Base-by-base conservation (phyloP, 495 filamentous ascomycete genomes). In the Hypoxylon subgilvum region DNA sequence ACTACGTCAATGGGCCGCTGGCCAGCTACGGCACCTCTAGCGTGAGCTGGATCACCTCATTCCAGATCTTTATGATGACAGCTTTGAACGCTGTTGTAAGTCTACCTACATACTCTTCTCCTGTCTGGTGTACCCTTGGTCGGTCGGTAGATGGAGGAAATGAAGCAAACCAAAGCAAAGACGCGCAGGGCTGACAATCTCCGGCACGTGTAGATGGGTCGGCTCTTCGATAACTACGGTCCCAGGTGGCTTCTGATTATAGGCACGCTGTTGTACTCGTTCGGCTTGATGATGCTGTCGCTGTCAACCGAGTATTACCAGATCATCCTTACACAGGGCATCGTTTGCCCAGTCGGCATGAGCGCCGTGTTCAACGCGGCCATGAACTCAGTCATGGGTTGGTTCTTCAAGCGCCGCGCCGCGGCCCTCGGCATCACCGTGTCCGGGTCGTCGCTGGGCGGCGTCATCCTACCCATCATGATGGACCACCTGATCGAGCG, bases 261-360 rank as follows among this genome's bases (percentile, higher is more conserved):
- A 7, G 88, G 88, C 16, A 80, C 81, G 0, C 65, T 88, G 14
- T 60, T 86, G 27, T 86, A 90, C 57, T 74, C 86, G 46, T 85
- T 90, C 53, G 87, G 87, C 4, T 67, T 91, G 6, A 90, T 90
- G 87, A 87, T 91, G 85, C 79, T 87, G 3, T 83, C 79, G 14
- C 69, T 87, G 1, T 79, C 82, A 2, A 78, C 72, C 9, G 54
- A 86, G 65, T 89, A 86, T 70, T 89, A 82, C 60, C 87, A 89
- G 48, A 80, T 88, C 68, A 56, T 88, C 9, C 69, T 88, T 3
- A 72, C 78, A 8, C 87, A 88, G 58, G 80, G 78, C 3, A 68
- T 88, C 30, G 75, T 78, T 21, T 74, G 71, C 47, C 69, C 76
- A 9, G 74, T 87, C 19, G 87, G 88, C 6, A 81, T 81, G 21